Percentiles rank a stretch among this genome's conserved stretches.
These are phyloP conservation scores for Venturiaceae sp. DNA, from an alignment of 2,329 filamentous ascomycete species.

Conservation along the genomic window DNA sequence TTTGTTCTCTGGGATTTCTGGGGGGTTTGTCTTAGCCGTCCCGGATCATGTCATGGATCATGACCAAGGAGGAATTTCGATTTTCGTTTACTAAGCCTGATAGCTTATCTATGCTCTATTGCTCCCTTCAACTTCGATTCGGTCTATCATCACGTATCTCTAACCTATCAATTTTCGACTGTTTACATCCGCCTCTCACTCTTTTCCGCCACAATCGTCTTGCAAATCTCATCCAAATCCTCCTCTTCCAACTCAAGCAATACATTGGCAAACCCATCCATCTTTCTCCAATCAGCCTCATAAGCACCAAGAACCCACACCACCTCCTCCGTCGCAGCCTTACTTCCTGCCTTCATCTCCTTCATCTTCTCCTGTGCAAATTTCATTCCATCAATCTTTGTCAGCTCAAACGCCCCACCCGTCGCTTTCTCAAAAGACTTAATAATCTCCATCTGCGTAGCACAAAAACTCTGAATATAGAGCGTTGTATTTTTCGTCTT, in stretches of 20 bases:
- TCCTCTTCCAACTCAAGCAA: conserved; percentile 4
- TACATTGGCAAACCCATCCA: conserved; percentile 2
- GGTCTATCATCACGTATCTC: too few relatives aligned
- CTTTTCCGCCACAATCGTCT: background rate
- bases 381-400: background rate
- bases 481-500: conserved; percentile 2
- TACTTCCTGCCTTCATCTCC: background rate
- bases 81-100: too few relatives aligned
- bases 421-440: background rate
- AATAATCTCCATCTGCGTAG: conserved; percentile 1
- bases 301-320: conserved; percentile 3
- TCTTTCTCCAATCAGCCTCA: conserved; percentile 4
- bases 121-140: too few relatives aligned
- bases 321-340: background rate
- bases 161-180: too few relatives aligned
- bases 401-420: background rate
- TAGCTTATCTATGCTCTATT: too few relatives aligned
- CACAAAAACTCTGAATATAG: conserved; percentile 6
- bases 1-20: too few relatives aligned
- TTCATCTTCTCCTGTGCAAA: background rate
- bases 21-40: too few relatives aligned
- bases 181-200: background rate
- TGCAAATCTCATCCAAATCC: background rate
- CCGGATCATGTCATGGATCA: too few relatives aligned
- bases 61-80: too few relatives aligned